Conservation (phyloP, 2,329 filamentous ascomycete species). For the Coniosporium tulheliwenetii region DNA sequence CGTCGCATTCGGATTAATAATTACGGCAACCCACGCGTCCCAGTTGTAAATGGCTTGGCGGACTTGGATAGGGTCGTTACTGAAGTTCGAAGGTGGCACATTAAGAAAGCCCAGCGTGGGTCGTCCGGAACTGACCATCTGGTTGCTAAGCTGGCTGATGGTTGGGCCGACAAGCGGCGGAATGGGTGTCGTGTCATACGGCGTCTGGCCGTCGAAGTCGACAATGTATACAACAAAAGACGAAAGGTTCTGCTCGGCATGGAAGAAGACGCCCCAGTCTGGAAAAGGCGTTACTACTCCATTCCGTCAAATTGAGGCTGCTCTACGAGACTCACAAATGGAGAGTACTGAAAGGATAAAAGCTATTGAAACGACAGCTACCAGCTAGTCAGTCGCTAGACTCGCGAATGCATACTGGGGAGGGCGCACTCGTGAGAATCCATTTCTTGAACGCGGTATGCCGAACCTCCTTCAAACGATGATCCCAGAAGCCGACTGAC, state of each 20-base stretch:
- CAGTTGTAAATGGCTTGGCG: constrained; percentile 43
- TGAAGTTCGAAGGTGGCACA: constrained; percentile 33
- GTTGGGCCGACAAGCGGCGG: constrained; percentile 41
- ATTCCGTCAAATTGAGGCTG: background rate
- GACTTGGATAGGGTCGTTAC: constrained; percentile 39
- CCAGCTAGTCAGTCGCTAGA: too few species aligned
- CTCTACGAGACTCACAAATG: constrained; percentile 21
- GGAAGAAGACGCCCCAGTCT: constrained; percentile 42
- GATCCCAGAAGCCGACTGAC: constrained; percentile 32
- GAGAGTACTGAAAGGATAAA: constrained; percentile 43
- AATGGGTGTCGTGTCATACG: constrained; percentile 28
- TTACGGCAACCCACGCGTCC: constrained; percentile 43
- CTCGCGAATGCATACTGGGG: too few species aligned
- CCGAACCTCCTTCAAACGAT: constrained; percentile 20
- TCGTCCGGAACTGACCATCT: constrained; percentile 22
- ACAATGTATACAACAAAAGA: constrained; percentile 41
- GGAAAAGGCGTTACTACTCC: background rate
- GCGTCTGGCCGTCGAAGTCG: constrained; percentile 44
- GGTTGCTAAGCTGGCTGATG: constrained; percentile 29
- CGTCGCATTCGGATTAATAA: constrained; percentile 48
- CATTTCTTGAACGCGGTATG: constrained; percentile 24
- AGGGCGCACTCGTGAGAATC: constrained; percentile 16
- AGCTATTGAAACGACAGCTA: constrained; percentile 31
- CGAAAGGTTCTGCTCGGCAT: constrained; percentile 31
- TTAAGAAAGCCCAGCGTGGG: constrained; percentile 35